Evolutionary conservation across 768 basidiomycete genomes (phyloP), one percentile per base, ranked within the genome.

Genomic region (Kwoniella shandongensis): DNA sequence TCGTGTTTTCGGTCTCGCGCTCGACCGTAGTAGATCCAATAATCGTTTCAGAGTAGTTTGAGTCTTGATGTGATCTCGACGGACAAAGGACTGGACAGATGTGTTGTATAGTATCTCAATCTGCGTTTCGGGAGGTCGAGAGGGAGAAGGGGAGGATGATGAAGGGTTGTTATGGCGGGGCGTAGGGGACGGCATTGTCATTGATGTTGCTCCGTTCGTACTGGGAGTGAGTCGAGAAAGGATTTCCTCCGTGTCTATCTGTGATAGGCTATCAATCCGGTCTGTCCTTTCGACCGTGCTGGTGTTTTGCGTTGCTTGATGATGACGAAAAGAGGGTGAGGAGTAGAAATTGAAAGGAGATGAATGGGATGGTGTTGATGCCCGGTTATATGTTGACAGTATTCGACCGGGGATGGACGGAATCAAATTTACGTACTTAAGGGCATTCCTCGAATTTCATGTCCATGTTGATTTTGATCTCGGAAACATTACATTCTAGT

Each of bases 71-170:
- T 73, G 69, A 52, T 73, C 69, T 22, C 69, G 50, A 1, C 66
- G 59, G 22, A 73, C 65, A 50, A 73, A 73, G 18, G 69, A 61
- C 51, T 73, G 69, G 36, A 66, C 65, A 30, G 72, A 66, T n/a
- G 62, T 61, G 44, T 70, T 69, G 56, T 73, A 73, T 38, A 67
- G 44, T 23, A 63, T 18, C 23, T 73, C 72, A 38, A 67, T 49
- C 15, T 50, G 49, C 2, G 68, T 30, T 50, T 66, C 57, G 23
- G 57, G 45, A 11, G 54, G 54, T n/a, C 45, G 23, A 11, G 59
- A 30, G 7, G 53, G 54, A 26, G 44, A 47, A 15, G 51, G 39
- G 13, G 61, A 29, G 6, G 57, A 46, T 1, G 51, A 18, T 11
- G 54, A 47, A 20, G 38, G 22, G 26, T 13, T 23, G 30, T 40